Conservation (phyloP, 164 flowering plant species). For the Umbilicus rupestris region DNA sequence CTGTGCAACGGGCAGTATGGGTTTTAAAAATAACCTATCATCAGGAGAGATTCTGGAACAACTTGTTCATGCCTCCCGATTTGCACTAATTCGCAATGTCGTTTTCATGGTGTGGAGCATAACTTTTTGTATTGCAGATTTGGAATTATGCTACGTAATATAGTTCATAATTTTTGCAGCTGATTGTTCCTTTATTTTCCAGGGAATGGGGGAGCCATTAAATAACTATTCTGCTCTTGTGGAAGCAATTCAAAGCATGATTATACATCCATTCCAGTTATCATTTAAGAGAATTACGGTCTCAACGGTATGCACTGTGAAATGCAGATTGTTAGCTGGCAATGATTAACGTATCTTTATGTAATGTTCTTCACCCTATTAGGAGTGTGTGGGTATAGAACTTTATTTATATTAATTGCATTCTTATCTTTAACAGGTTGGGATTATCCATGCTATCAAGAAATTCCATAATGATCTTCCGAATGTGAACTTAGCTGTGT, state of each 20-base stretch:
- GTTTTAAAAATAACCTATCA: conserved; percentile 73
- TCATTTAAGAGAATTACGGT: conserved; percentile 82
- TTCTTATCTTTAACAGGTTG: conserved; percentile 48
- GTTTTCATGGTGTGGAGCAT: conserved; percentile 72
- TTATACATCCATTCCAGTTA: conserved; percentile 62
- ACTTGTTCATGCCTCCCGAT: conserved; percentile 72
- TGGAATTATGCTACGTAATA: too few relatives aligned
- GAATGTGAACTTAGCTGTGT: conserved; percentile 84
- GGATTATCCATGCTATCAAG: conserved; percentile 78
- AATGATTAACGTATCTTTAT: neutral
- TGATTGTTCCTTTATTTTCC: conserved; percentile 15
- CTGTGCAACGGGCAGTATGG: conserved; percentile 99
- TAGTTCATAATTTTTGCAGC: neutral
- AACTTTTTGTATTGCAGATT: neutral
- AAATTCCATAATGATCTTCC: conserved; percentile 79
- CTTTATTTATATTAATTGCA: neutral
- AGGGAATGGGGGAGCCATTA: conserved; percentile 99
- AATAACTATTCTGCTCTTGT: conserved; percentile 77
- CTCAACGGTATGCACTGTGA: conserved; percentile 57
- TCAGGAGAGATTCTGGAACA: conserved; percentile 96
- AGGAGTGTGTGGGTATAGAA: neutral
- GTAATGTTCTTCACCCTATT: too few relatives aligned
- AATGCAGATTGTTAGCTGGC: neutral
- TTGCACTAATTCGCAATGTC: conserved; percentile 72
- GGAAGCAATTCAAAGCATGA: conserved; percentile 73